phyloP scores from a whole-genome alignment of 148 eudicot genomes.

The Linanthus parryae region DNA sequence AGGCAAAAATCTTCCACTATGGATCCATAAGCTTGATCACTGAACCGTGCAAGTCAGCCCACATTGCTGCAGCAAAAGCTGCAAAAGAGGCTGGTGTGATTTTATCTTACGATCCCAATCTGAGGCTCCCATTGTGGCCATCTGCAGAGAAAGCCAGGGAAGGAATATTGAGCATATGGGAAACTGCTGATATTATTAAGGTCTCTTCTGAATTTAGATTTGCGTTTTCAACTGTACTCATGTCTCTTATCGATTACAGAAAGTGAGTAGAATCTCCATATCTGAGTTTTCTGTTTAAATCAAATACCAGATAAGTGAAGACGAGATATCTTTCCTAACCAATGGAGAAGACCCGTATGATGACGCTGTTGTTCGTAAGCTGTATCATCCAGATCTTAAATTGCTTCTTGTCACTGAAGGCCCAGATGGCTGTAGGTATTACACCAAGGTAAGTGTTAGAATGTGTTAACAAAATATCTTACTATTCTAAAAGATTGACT shows the following conservation, averaged over 20 bases:
- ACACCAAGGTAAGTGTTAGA: constrained; percentile 63
- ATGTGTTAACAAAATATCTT: no score
- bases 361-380: constrained; percentile 83
- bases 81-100: constrained; percentile 94
- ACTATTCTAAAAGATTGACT: no score
- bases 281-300: constrained; percentile 14
- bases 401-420: constrained; percentile 76
- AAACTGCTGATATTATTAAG: constrained; percentile 93
- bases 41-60: constrained; percentile 91
- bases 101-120: constrained; percentile 91
- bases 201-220: constrained; percentile 17
- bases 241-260: no score
- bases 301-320: constrained; percentile 69
- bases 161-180: constrained; percentile 96
- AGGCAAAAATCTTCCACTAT: constrained; percentile 94
- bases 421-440: constrained; percentile 86
- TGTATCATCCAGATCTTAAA: constrained; percentile 85
- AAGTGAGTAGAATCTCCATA: neutral
- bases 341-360: constrained; percentile 93
- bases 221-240: no score
- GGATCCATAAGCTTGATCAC: constrained; percentile 97
- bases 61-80: constrained; percentile 82
- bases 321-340: constrained; percentile 83
- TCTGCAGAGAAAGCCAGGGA: constrained; percentile 82
- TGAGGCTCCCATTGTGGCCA: constrained; percentile 97